Percentiles rank a stretch among this genome's conserved stretches.
Evolutionary conservation across 177 flowering plant species (phyloP).

Genomic region (Vitis hybrid): DNA sequence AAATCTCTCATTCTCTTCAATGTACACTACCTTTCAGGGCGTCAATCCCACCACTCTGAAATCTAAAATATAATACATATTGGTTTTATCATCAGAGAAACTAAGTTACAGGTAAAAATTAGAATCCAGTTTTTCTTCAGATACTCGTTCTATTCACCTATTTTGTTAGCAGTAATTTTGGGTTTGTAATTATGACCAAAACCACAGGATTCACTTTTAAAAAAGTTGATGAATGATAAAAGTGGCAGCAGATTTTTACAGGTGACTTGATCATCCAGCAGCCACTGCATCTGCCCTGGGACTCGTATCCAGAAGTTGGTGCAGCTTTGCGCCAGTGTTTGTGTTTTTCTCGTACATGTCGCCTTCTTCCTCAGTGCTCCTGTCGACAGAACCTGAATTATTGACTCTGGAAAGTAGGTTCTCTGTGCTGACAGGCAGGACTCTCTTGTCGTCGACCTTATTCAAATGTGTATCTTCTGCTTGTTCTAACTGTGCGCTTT

Average conservation of each 20-base stretch:
- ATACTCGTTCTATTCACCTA: conserved; percentile 7
- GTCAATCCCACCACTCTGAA: conserved; percentile 27
- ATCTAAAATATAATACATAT: conserved; percentile 21
- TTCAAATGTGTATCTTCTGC: conserved; percentile 18
- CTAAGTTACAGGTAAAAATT: conserved; percentile 10
- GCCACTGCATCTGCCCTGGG: conserved; percentile 78
- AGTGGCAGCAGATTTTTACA: background rate
- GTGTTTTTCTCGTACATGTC: conserved; percentile 42
- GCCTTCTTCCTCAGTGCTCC: conserved; percentile 34
- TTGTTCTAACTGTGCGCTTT: conserved; percentile 29
- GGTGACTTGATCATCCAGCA: conserved; percentile 53
- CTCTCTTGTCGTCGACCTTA: conserved; percentile 28
- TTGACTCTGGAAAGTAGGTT: conserved; percentile 68
- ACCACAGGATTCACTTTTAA: conserved; percentile 16
- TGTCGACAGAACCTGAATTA: conserved; percentile 42
- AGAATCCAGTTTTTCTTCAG: background rate
- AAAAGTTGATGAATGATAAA: background rate
- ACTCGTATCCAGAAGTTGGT: conserved; percentile 71
- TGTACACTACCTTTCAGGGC: conserved; percentile 17
- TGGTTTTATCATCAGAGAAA: conserved; percentile 19
- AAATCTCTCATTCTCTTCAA: conserved; percentile 11
- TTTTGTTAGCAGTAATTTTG: conserved; percentile 48
- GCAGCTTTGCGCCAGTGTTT: conserved; percentile 66
- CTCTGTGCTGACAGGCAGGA: conserved; percentile 43
- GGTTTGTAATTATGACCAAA: conserved; percentile 42